phyloP scores from a whole-genome alignment of 345 rosid species.

The Chamaenerion angustifolium region DNA sequence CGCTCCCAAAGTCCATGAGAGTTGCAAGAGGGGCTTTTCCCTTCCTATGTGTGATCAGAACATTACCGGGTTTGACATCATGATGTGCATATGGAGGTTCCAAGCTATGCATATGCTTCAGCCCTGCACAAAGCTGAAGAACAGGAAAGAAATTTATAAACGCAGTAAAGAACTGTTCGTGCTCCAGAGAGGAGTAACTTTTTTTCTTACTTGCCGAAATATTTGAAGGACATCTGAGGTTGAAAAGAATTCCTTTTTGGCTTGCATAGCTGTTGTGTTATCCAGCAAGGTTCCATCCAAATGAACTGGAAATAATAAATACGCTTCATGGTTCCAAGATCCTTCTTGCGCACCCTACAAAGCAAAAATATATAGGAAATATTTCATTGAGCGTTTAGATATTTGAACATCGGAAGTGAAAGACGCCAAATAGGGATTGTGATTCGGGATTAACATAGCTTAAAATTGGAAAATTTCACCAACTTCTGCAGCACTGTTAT shows the following conservation, averaged over 20 bases:
- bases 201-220: conserved; percentile 64
- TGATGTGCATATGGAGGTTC: conserved; percentile 97
- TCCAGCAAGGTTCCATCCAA: conserved; percentile 92
- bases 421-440: no score
- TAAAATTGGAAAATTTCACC: no score
- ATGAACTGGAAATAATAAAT: conserved; percentile 92
- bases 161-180: not conserved
- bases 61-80: conserved; percentile 97
- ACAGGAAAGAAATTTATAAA: not conserved
- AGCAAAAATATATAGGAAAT: not conserved
- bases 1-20: conserved; percentile 97
- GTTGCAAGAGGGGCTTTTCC: conserved; percentile 77
- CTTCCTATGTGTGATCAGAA: conserved; percentile 62
- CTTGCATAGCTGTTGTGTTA: conserved; percentile 63
- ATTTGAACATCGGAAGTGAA: no score
- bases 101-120: conserved; percentile 84
- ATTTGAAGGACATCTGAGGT: conserved; percentile 81
- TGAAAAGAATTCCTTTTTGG: conserved; percentile 75
- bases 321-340: conserved; percentile 85
- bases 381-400: no score
- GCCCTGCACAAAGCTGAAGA: conserved; percentile 88
- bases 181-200: no score
- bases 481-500: no score
- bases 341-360: conserved; percentile 64
- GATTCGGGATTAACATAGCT: no score